phyloP scores from a whole-genome alignment of 2,329 filamentous ascomycete species.

The Hypocreales sp. region DNA sequence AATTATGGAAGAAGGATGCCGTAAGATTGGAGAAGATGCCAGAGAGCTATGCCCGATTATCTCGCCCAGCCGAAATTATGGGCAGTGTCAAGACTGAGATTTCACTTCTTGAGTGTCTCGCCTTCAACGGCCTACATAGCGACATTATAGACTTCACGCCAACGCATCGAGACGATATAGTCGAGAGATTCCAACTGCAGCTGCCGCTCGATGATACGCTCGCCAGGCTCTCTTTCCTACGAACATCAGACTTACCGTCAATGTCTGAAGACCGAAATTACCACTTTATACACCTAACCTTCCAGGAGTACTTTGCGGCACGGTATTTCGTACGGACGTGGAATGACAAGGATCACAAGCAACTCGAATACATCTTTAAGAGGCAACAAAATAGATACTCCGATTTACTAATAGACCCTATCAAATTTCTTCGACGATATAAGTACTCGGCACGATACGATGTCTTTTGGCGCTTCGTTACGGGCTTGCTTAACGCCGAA shows the following conservation, averaged over 20 bases:
- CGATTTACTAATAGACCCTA: slow-evolving; percentile 3
- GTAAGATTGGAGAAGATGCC: slow-evolving; percentile 11
- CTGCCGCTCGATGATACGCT: slow-evolving; percentile 7
- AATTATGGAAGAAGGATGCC: slow-evolving; percentile 23
- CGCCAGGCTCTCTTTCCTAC: slow-evolving; percentile 18
- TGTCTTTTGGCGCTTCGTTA: slow-evolving; percentile 25
- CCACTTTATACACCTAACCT: slow-evolving; percentile 26
- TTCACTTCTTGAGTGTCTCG: slow-evolving; percentile 14
- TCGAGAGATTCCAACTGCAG: slow-evolving; percentile 3
- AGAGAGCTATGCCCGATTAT: no score
- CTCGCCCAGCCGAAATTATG: no score
- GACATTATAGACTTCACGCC: slow-evolving; percentile 16
- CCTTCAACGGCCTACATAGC: slow-evolving; percentile 18
- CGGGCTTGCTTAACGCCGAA: slow-evolving; percentile 19
- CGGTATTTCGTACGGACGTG: slow-evolving; percentile 19
- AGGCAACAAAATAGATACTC: no score
- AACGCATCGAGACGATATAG: slow-evolving; percentile 8
- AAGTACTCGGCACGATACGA: slow-evolving; percentile 24
- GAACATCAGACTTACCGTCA: slow-evolving; percentile 14
- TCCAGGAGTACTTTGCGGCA: slow-evolving; percentile 26
- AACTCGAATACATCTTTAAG: not conserved
- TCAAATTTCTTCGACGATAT: slow-evolving; percentile 13
- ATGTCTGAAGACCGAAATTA: slow-evolving; percentile 11
- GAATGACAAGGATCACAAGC: slow-evolving; percentile 4
- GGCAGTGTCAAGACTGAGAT: slow-evolving; percentile 6